Conservation (phyloP, 148 eudicot genomes). For the Camellia lanceoleosa region DNA sequence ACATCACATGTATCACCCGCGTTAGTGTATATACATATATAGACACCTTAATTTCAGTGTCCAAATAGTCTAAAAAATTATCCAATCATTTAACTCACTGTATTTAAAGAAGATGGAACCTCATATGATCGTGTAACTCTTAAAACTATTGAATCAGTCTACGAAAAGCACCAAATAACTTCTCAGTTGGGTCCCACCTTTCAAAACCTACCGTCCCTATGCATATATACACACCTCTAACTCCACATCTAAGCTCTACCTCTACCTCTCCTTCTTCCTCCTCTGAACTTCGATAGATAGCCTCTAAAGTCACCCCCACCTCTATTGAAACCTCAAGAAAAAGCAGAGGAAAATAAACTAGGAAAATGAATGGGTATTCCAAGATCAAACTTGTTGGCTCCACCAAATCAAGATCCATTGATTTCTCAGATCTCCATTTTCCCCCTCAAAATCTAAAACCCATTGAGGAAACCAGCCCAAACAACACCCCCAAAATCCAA, state of each 20-base stretch:
- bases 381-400: conserved; percentile 21
- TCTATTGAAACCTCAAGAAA: not conserved
- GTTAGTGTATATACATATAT: no score
- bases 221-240: not conserved
- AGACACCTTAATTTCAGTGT: no score
- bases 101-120: no score
- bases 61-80: no score
- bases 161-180: no score
- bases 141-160: no score
- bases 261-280: not conserved
- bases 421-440: conserved; percentile 27
- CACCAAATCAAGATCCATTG: conserved; percentile 31
- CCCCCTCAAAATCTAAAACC: conserved; percentile 14
- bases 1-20: no score
- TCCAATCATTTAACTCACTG: no score
- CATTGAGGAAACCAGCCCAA: conserved; percentile 11
- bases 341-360: not conserved
- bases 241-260: not conserved
- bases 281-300: not conserved
- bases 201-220: not conserved
- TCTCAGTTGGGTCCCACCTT: conserved; percentile 7
- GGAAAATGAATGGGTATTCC: conserved; percentile 31
- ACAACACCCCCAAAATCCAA: conserved; percentile 1
- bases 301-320: not conserved
- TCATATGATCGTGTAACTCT: no score